A percentile compares a stretch with the other conserved stretches of the same genome.
These are phyloP conservation scores for Scutellaria barbata DNA, from an alignment of 257 asterid species.

Conservation along the genomic window DNA sequence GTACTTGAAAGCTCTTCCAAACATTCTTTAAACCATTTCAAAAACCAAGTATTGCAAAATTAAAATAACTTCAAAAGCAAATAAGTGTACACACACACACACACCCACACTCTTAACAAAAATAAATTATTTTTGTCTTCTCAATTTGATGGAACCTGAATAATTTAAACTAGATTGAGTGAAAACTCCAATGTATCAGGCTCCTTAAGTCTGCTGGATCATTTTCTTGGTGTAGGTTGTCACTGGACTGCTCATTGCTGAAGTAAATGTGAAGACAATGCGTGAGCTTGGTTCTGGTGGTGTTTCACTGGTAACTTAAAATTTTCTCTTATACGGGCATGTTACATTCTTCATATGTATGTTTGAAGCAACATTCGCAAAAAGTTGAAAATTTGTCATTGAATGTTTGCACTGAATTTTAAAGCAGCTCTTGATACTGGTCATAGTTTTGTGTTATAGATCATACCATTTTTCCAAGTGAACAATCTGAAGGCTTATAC, in stretches of 20 bases:
- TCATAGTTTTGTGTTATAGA: conserved; percentile 16
- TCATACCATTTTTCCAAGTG: conserved; percentile 22
- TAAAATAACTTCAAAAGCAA: background rate
- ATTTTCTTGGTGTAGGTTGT: conserved; percentile 55
- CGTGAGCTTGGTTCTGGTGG: conserved; percentile 95
- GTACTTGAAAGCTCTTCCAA: background rate
- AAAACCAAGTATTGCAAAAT: background rate
- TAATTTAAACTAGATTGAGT: background rate
- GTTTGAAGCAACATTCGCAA: conserved; percentile 15
- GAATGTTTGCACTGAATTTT: background rate
- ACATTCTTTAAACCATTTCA: background rate
- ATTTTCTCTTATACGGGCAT: conserved; percentile 22
- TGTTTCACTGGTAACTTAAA: conserved; percentile 76
- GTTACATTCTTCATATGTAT: conserved; percentile 11
- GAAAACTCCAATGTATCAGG: conserved; percentile 10
- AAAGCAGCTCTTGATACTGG: conserved; percentile 11
- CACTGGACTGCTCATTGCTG: conserved; percentile 93
- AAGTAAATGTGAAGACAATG: conserved; percentile 97
- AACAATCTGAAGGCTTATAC: background rate
- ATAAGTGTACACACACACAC: background rate
- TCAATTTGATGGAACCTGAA: conserved; percentile 17
- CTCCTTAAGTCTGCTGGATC: conserved; percentile 11
- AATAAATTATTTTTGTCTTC: conserved; percentile 7
- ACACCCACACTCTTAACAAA: background rate
- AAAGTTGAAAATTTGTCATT: conserved; percentile 1